Evolutionary conservation across 2,329 filamentous ascomycete species (phyloP), one percentile per base, ranked within the genome.

Genomic region (Nothophaeocryptopus gaeumannii): DNA sequence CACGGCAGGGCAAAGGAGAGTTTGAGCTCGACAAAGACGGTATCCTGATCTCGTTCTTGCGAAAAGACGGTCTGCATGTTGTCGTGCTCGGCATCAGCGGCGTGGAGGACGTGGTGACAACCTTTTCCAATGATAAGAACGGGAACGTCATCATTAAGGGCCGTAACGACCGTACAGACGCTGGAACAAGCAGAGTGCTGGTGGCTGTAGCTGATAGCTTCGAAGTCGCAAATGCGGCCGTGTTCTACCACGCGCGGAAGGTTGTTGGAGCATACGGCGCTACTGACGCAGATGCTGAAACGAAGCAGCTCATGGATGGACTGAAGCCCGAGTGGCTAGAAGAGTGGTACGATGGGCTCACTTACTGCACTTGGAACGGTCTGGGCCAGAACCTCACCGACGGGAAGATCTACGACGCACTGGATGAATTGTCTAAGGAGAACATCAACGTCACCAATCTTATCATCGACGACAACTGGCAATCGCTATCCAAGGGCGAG

Each of bases 381-480:
- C 76, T 99, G 0, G 93, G 93, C 0, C 89, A 95, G 61, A 74
- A 84, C 38, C 75, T 99, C 31, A 93, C 85, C 0, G 88, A 92
- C 53, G 77, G 88, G 14, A 95, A 89, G 61, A 81, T 99, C 11
- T 74, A 90, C 10, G 70, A 82, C 35, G 89, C 91, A 1, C 74
- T 97, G 1, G 82, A 89, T 50, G 77, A 79, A 1, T 73, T 99
- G 9, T 79, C 84, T 4, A 74, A 82, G 29, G 79, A 87, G 48
- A 80, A 84, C 1, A 88, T 99, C 63, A 83, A 86, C 26, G 72
- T 97, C 39, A 85, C 83, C 0, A 95, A 84, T 62, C 76, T 99
- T 2, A 96, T 97, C 54, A 95, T 99, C 55, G 93, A 99, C 61
- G 93, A 99, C 65, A 95, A 95, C 61, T 99, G 93, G 93, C 91